Conservation (phyloP, 495 filamentous ascomycete genomes). For the Hyaloscypha bicolor region DNA sequence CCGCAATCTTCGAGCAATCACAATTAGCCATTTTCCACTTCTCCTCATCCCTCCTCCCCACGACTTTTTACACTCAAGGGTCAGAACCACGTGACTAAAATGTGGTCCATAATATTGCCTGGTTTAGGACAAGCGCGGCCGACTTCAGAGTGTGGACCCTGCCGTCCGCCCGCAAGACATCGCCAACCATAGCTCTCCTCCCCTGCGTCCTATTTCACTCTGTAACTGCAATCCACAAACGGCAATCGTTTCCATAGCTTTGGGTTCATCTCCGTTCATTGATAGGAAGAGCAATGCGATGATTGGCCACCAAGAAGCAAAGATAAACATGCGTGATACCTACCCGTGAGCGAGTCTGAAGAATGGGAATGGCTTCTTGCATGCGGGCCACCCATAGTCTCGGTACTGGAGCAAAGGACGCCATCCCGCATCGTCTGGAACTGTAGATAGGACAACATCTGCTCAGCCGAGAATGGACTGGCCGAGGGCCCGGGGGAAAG, state of each 20-base stretch:
- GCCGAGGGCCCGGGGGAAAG: neutral
- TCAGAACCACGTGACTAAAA: neutral
- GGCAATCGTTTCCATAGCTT: neutral
- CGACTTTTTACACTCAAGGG: neutral
- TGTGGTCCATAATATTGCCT: neutral
- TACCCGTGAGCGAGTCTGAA: neutral
- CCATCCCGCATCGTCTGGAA: neutral
- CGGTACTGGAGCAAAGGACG: neutral
- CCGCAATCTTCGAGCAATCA: neutral
- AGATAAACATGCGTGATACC: neutral
- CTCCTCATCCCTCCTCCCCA: neutral
- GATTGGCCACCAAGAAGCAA: neutral
- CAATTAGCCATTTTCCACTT: neutral
- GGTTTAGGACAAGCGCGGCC: neutral
- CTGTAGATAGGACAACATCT: neutral
- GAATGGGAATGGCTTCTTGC: neutral
- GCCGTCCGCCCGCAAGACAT: neutral
- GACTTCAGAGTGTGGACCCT: conserved; percentile 1
- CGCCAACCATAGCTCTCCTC: neutral
- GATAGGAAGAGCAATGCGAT: neutral
- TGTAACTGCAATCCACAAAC: neutral
- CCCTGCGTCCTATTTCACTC: neutral
- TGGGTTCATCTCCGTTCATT: neutral
- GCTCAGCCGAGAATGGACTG: neutral
- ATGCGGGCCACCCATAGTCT: neutral